phyloP scores from a whole-genome alignment of 1,284 basidiomycete genomes.

The Cutaneotrichosporon curvatum region DNA sequence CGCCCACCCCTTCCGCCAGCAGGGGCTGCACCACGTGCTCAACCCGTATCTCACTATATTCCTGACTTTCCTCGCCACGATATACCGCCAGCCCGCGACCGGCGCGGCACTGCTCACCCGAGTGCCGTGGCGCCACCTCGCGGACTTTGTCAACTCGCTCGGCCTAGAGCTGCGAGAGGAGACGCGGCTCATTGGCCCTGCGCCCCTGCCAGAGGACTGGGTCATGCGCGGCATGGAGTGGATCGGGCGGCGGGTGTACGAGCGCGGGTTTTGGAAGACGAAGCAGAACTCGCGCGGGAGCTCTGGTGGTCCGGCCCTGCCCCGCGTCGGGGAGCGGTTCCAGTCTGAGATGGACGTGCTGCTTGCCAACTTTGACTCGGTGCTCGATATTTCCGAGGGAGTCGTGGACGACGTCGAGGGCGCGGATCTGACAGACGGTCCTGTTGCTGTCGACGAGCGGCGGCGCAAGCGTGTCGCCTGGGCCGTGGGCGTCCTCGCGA shows the following conservation, averaged over 20 bases:
- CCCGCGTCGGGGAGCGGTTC: constrained; percentile 36
- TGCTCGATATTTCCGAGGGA: constrained; percentile 57
- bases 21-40: constrained; percentile 57
- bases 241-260: constrained; percentile 80
- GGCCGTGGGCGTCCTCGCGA: constrained; percentile 61
- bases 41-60: constrained; percentile 83
- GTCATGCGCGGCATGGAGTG: constrained; percentile 90
- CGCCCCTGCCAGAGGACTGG: constrained; percentile 88
- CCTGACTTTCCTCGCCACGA: constrained; percentile 77
- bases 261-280: constrained; percentile 76
- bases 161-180: constrained; percentile 55
- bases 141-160: constrained; percentile 54
- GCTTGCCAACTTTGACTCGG: constrained; percentile 53
- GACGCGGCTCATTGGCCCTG: constrained; percentile 48
- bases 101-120: constrained; percentile 61
- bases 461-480: constrained; percentile 71
- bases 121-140: constrained; percentile 78
- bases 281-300: constrained; percentile 43
- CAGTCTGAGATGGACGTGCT: constrained; percentile 71
- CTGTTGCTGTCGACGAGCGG: constrained; percentile 42
- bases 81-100: constrained; percentile 59
- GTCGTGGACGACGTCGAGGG: constrained; percentile 59
- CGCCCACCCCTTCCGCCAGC: constrained; percentile 54
- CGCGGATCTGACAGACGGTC: constrained; percentile 50
- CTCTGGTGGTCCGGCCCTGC: constrained; percentile 49